These are phyloP conservation scores for Urochloa ruziziensis DNA, from an alignment of 176 grass and related monocot genomes.

Conservation along the genomic window DNA sequence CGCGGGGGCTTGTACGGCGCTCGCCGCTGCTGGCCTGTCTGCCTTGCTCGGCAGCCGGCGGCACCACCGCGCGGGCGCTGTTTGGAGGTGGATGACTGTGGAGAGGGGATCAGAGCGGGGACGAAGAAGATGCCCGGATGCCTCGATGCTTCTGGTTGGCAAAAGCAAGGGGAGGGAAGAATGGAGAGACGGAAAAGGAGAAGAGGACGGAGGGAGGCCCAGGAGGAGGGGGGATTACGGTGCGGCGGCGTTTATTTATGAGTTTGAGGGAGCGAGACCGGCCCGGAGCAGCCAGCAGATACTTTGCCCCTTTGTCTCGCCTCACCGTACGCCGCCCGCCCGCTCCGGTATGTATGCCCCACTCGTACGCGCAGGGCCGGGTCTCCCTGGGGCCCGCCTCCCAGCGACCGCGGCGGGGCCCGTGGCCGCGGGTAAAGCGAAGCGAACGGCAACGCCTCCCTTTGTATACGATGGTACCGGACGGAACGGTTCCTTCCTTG, in stretches of 20 bases:
- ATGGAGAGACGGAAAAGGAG: background rate
- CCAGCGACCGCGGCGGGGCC: background rate
- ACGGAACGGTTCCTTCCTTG: background rate
- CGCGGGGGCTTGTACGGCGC: background rate
- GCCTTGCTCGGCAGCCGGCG: background rate
- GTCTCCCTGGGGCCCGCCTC: accelerated
- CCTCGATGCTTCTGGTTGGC: constrained; percentile 9
- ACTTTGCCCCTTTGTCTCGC: background rate
- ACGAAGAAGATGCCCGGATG: background rate
- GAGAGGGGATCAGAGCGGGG: background rate
- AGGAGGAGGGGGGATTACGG: background rate
- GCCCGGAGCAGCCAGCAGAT: background rate
- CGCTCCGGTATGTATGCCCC: background rate
- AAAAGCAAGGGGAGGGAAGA: background rate
- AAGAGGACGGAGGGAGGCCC: background rate
- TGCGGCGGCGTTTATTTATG: constrained; percentile 31
- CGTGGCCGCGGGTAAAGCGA: background rate
- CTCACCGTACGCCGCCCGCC: background rate
- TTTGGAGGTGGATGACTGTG: background rate
- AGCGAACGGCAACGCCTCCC: background rate
- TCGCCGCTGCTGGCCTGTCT: background rate
- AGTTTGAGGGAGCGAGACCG: background rate
- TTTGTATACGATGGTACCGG: no score
- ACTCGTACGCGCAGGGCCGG: background rate
- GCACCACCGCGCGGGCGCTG: no score